Percentiles rank a stretch among this genome's conserved stretches.
Conservation (phyloP, 1,139 yeast genomes). For the Zygoascus hellenicus region DNA sequence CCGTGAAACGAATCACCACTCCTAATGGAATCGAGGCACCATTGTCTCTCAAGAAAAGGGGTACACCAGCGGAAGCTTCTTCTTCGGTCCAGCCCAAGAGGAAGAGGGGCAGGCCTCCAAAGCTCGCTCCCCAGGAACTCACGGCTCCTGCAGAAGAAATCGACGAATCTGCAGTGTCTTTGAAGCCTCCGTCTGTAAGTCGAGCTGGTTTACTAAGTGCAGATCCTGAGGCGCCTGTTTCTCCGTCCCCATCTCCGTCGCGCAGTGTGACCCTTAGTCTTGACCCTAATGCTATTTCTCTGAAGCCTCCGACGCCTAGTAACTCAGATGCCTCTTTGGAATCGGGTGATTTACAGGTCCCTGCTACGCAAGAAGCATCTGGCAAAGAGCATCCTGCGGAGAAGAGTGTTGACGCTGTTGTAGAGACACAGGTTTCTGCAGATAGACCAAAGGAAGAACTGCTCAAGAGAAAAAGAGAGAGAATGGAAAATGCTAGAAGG, state of each 20-base stretch:
- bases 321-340: not conserved
- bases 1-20: conserved; percentile 1
- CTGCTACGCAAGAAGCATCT: not conserved
- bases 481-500: not conserved
- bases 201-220: not conserved
- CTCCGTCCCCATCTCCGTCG: conserved; percentile 18
- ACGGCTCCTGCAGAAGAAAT: conserved; percentile 7
- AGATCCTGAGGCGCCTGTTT: conserved; percentile 17
- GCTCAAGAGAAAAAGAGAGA: not conserved
- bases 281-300: conserved; percentile 9
- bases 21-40: conserved; percentile 1
- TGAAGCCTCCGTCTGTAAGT: conserved; percentile 14
- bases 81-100: not conserved
- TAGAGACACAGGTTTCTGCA: not conserved
- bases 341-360: not conserved
- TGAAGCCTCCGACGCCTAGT: conserved; percentile 11
- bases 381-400: not conserved
- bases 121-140: conserved; percentile 2
- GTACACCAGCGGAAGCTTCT: not conserved
- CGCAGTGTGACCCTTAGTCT: conserved; percentile 10
- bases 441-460: not conserved
- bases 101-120: conserved; percentile 4
- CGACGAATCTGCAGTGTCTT: conserved; percentile 9
- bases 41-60: not conserved
- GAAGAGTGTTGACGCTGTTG: not conserved